A percentile compares a stretch with the other conserved stretches of the same genome.
phyloP scores from a whole-genome alignment of 2,329 filamentous ascomycete genomes.

The Exophiala oligosperma region DNA sequence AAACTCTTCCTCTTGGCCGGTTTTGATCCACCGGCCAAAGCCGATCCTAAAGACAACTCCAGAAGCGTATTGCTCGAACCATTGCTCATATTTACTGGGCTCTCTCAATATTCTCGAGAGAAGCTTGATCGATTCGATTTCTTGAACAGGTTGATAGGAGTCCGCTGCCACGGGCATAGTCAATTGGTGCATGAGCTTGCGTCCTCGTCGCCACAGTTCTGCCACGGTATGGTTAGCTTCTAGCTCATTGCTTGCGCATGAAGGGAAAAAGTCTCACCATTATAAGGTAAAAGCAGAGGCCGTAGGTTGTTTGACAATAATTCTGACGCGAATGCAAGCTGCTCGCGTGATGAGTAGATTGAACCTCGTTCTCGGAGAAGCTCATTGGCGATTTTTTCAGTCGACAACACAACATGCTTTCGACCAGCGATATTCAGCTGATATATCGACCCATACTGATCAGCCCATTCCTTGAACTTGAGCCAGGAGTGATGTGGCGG shows the following conservation, averaged over 20 bases:
- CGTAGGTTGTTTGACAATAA: slow-evolving; percentile 33
- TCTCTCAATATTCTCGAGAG: slow-evolving; percentile 32
- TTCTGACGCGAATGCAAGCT: slow-evolving; percentile 36
- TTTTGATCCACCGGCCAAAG: slow-evolving; percentile 34
- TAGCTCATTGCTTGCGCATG: too few relatives aligned
- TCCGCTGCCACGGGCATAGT: slow-evolving; percentile 36
- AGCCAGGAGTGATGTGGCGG: slow-evolving; percentile 42
- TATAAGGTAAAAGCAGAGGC: slow-evolving; percentile 34
- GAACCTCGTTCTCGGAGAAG: slow-evolving; percentile 42
- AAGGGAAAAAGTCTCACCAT: too few relatives aligned
- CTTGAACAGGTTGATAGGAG: slow-evolving; percentile 34
- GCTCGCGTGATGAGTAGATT: slow-evolving; percentile 39
- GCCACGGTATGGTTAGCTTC: too few relatives aligned
- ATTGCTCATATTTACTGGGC: slow-evolving; percentile 35
- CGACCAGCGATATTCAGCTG: slow-evolving; percentile 45
- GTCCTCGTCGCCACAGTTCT: slow-evolving; percentile 38
- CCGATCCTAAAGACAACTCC: slow-evolving; percentile 39
- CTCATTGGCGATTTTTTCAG: slow-evolving; percentile 43
- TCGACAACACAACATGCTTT: slow-evolving; percentile 39
- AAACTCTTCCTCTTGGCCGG: slow-evolving; percentile 21
- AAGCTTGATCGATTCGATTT: slow-evolving; percentile 32
- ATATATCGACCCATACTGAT: slow-evolving; percentile 43
- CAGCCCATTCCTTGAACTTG: slow-evolving; percentile 40
- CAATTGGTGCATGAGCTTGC: slow-evolving; percentile 46
- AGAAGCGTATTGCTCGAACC: slow-evolving; percentile 39